These are phyloP conservation scores for Candida argentea DNA, from an alignment of 805 yeast genomes.

Conservation along the genomic window DNA sequence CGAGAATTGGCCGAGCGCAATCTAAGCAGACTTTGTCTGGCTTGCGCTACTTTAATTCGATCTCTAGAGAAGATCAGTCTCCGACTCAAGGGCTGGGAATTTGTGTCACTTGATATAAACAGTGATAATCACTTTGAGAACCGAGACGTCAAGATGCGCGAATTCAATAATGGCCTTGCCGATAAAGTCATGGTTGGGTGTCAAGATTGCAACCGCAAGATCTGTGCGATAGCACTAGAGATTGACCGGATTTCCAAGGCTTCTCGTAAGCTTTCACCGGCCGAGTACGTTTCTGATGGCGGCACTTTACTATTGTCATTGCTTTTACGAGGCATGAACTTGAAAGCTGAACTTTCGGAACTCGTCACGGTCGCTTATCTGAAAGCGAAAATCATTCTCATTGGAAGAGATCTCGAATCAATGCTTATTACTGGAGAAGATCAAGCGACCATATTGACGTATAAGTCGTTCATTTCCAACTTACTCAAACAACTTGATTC, in stretches of 20 bases:
- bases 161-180: slow-evolving; percentile 45
- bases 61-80: slow-evolving; percentile 41
- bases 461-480: slow-evolving; percentile 49
- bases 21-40: slow-evolving; percentile 38
- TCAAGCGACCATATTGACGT: slow-evolving; percentile 28
- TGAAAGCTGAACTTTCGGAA: slow-evolving; percentile 42
- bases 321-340: slow-evolving; percentile 33
- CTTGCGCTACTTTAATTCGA: slow-evolving; percentile 36
- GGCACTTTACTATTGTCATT: slow-evolving; percentile 40
- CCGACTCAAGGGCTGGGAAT: slow-evolving; percentile 44
- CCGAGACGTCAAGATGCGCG: slow-evolving; percentile 10
- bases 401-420: slow-evolving; percentile 51
- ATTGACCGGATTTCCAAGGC: slow-evolving; percentile 37
- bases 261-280: slow-evolving; percentile 30
- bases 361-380: slow-evolving; percentile 50
- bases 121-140: slow-evolving; percentile 28
- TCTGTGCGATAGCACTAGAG: slow-evolving; percentile 33
- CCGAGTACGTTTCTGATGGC: slow-evolving; percentile 42
- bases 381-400: slow-evolving; percentile 53
- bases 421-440: slow-evolving; percentile 29
- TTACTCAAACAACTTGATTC: slow-evolving; percentile 47
- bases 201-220: slow-evolving; percentile 33
- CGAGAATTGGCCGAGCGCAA: slow-evolving; percentile 31
- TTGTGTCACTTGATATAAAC: slow-evolving; percentile 40
- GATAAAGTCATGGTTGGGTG: slow-evolving; percentile 43